Evolutionary conservation across 2,329 filamentous ascomycete genomes (phyloP).

Genomic region (Rugonectria rugulosa): DNA sequence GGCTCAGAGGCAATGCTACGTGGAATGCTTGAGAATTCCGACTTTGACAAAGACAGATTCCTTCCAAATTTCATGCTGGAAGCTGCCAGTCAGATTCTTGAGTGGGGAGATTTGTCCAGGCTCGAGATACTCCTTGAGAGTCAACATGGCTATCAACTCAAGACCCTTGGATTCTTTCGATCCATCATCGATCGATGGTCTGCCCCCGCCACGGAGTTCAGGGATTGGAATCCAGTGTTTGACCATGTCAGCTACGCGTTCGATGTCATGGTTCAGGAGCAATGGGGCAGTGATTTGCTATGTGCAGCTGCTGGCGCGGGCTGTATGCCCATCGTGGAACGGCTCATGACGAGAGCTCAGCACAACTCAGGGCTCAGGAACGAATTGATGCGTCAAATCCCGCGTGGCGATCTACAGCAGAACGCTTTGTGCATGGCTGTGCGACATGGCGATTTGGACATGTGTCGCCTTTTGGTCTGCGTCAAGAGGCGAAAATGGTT

Average conservation of each 20-base stretch:
- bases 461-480: neutral
- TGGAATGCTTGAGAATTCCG: slow-evolving; percentile 16
- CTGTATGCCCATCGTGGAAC: slow-evolving; percentile 33
- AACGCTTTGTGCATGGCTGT: neutral
- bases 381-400: neutral
- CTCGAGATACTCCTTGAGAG: slow-evolving; percentile 21
- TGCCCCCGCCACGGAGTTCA: neutral
- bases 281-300: slow-evolving; percentile 37
- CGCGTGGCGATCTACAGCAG: neutral
- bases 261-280: slow-evolving; percentile 32
- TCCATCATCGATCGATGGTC: slow-evolving; percentile 23
- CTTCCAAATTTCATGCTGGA: slow-evolving; percentile 20
- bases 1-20: slow-evolving; percentile 43
- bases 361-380: neutral
- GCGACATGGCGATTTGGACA: neutral
- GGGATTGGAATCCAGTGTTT: slow-evolving; percentile 3
- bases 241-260: neutral
- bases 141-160: slow-evolving; percentile 28
- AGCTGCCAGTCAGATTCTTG: slow-evolving; percentile 39
- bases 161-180: slow-evolving; percentile 27
- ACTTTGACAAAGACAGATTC: slow-evolving; percentile 7
- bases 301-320: slow-evolving; percentile 32
- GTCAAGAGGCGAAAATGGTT: too few relatives aligned
- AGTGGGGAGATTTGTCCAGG: slow-evolving; percentile 37
- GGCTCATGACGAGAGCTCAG: neutral